These are phyloP conservation scores for Pseudocercospora pini-densiflorae DNA, from an alignment of 2,329 filamentous ascomycete species.

Conservation along the genomic window DNA sequence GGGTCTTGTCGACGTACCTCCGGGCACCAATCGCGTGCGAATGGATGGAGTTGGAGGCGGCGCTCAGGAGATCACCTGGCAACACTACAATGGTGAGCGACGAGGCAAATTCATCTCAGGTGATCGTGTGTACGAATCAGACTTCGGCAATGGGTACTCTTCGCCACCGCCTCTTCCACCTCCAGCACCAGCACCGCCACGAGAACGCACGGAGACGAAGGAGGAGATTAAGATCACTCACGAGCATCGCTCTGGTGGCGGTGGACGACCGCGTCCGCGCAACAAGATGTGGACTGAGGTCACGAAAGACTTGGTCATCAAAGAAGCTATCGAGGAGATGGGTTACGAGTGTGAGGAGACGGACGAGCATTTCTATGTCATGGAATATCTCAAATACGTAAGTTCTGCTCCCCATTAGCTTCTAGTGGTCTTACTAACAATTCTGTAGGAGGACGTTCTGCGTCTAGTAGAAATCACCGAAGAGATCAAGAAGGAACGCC, in stretches of 20 bases:
- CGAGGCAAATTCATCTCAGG: conserved; percentile 75
- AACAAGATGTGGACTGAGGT: conserved; percentile 90
- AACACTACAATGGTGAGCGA: conserved; percentile 77
- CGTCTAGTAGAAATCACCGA: conserved; percentile 82
- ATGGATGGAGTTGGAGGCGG: conserved; percentile 80
- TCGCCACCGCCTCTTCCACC: conserved; percentile 24
- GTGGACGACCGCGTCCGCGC: conserved; percentile 21
- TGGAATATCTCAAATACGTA: conserved; percentile 87
- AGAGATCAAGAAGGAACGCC: conserved; percentile 72
- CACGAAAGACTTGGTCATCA: conserved; percentile 85
- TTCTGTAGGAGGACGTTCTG: conserved; percentile 77
- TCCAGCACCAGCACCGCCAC: conserved; percentile 26
- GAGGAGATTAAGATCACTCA: conserved; percentile 50
- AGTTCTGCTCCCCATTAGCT: conserved; percentile 47
- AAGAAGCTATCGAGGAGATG: conserved; percentile 81
- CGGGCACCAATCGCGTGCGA: conserved; percentile 78
- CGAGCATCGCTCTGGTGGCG: conserved; percentile 20
- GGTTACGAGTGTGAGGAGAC: conserved; percentile 93
- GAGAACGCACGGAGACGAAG: conserved; percentile 48
- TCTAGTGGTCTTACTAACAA: conserved; percentile 12
- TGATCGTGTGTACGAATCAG: conserved; percentile 56
- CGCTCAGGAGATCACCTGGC: conserved; percentile 77
- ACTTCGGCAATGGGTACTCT: conserved; percentile 42
- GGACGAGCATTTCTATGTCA: conserved; percentile 86
- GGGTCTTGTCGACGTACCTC: conserved; percentile 82